Base-by-base conservation (phyloP, 1,284 basidiomycete genomes). In the Ceratobasidium papillatum region DNA sequence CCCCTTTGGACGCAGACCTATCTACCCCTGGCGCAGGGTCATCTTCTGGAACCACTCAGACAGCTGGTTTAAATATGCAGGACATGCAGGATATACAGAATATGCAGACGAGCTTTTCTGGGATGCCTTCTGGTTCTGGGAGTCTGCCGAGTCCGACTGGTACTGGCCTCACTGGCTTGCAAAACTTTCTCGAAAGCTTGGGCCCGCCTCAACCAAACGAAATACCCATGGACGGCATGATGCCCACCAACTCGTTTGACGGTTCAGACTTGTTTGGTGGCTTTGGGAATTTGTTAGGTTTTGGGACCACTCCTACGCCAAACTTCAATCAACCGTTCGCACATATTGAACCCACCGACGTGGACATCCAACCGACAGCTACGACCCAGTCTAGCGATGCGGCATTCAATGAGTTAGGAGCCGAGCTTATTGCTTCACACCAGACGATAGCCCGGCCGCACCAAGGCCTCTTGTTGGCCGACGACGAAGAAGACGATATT, bases 401-500 rank as follows among this genome's bases (percentile, higher is more conserved):
- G 8, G 68, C 68, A n/a, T 72, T 72, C 45, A 72, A 72, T 43
- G 68, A 72, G 43, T 19, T 72, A 2, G 68, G 68, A 49, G 68
- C 68, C n/a, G 68, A 72, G 68, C 43, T 72, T 30, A 72, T 72
- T 72, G 68, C 68, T 25, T 72, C 68, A 7, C 68, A 72, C 25
- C 68, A 72, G 43, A 51, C 56, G 7, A 43, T 72, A 25, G 56
- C 68, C n/a, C 22, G 68, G 52, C 68, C 68, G n/a, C 68, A 72
- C 30, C 54, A 72, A 25, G 68, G 68, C 30, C 56, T 72, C 36
- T 61, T 72, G 56, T 43, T 72, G 1, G 68, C 68, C 22, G 68
- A 72, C n/a, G 68, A 72, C 32, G 68, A 72, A 51, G 68, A 72
- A 43, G 68, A 72, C n/a, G 68, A 72, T 45, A 72, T 72, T 36